These are phyloP conservation scores for Galeopsis tetrahit DNA, from an alignment of 257 asterid genomes.

Conservation along the genomic window DNA sequence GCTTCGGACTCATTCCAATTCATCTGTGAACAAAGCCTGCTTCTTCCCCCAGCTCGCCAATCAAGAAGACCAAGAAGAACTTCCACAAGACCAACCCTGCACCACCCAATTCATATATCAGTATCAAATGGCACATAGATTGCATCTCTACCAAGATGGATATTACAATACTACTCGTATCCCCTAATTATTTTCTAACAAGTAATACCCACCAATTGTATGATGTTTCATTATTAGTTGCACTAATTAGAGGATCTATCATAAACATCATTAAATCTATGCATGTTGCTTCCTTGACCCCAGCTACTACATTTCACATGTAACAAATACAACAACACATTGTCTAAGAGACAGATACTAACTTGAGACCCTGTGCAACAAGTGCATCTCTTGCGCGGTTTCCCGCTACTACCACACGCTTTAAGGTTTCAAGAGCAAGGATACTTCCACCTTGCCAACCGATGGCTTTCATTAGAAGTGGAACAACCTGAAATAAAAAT, in stretches of 20 bases:
- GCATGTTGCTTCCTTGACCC: conserved; percentile 5
- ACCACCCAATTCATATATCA: conserved; percentile 31
- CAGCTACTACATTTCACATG: conserved; percentile 20
- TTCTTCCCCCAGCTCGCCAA: conserved; percentile 98
- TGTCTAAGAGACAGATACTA: conserved; percentile 37
- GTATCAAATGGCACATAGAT: conserved; percentile 13
- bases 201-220: conserved; percentile 12
- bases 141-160: conserved; percentile 25
- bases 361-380: conserved; percentile 99
- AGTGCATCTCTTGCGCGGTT: conserved; percentile 98
- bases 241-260: conserved; percentile 11
- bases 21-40: conserved; percentile 82
- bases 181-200: conserved; percentile 11
- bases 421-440: conserved; percentile 96
- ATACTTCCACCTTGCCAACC: conserved; percentile 99
- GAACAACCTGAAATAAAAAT: conserved; percentile 77
- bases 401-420: conserved; percentile 96
- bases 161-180: background rate
- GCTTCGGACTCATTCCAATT: conserved; percentile 99
- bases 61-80: conserved; percentile 99
- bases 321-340: conserved; percentile 6
- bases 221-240: conserved; percentile 10
- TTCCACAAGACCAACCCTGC: conserved; percentile 98
- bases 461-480: conserved; percentile 96
- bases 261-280: background rate